A percentile compares a stretch with the other conserved stretches of the same genome.
Evolutionary conservation across 768 basidiomycete species (phyloP).

Genomic region (Hericium alpestre): DNA sequence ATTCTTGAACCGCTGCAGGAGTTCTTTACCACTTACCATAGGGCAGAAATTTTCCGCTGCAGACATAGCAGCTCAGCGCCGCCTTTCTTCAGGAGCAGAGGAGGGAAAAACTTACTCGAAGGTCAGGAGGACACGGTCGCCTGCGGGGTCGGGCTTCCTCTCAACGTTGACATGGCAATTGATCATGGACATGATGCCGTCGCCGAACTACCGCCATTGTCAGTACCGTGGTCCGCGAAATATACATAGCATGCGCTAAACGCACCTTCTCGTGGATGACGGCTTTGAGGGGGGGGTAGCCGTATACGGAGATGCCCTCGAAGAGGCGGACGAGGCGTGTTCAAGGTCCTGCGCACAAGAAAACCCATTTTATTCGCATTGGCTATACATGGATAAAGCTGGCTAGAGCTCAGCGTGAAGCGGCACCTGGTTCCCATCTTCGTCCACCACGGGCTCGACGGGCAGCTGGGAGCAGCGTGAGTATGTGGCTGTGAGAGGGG

Average conservation of each 20-base stretch:
- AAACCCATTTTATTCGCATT: constrained; percentile 19
- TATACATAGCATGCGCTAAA: neutral
- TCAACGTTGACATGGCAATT: constrained; percentile 64
- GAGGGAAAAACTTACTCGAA: constrained; percentile 50
- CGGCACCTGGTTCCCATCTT: constrained; percentile 83
- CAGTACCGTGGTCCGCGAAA: neutral
- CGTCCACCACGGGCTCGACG: constrained; percentile 31
- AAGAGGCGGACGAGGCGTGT: constrained; percentile 36
- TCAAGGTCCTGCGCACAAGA: constrained; percentile 14
- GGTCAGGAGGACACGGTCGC: constrained; percentile 68
- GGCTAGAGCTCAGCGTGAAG: constrained; percentile 85
- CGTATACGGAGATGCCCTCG: constrained; percentile 71
- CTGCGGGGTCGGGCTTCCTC: constrained; percentile 65
- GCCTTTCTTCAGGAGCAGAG: neutral
- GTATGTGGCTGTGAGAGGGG: constrained; percentile 2
- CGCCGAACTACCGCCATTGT: constrained; percentile 49
- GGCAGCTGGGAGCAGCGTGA: constrained; percentile 35
- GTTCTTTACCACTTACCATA: constrained; percentile 52
- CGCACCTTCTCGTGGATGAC: constrained; percentile 67
- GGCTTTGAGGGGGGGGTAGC: constrained; percentile 70
- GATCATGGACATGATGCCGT: constrained; percentile 86
- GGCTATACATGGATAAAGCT: constrained; percentile 16
- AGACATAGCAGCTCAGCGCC: constrained; percentile 1
- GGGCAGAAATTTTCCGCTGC: constrained; percentile 68
- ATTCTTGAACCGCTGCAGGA: neutral